Evolutionary conservation across 2,329 filamentous ascomycete genomes (phyloP).

Genomic region (Fonsecaea erecta): DNA sequence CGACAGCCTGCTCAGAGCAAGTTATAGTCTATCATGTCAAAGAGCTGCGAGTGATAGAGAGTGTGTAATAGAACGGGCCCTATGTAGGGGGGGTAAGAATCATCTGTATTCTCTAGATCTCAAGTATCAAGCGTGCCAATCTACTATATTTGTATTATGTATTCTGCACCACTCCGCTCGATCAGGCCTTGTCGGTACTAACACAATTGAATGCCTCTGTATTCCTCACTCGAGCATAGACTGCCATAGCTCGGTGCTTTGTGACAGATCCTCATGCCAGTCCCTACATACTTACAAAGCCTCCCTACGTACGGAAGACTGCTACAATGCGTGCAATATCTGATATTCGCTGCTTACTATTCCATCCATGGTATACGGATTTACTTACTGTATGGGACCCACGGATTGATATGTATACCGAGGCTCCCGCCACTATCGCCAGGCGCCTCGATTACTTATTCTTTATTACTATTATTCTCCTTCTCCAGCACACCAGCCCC

Average conservation of each 20-base stretch:
- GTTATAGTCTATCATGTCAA: slow-evolving; percentile 11
- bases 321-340: not conserved
- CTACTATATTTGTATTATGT: no score
- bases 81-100: not conserved
- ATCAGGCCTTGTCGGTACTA: not conserved
- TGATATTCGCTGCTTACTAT: not conserved
- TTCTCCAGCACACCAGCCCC: not conserved
- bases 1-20: slow-evolving; percentile 30
- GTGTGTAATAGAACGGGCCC: not conserved
- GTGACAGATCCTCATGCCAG: not conserved
- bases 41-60: not conserved
- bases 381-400: not conserved
- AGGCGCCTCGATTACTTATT: not conserved
- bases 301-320: not conserved
- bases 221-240: not conserved
- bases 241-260: not conserved
- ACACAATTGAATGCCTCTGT: not conserved
- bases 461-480: not conserved
- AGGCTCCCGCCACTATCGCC: not conserved
- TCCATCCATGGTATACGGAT: no score
- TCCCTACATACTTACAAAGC: not conserved
- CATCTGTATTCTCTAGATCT: not conserved
- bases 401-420: not conserved
- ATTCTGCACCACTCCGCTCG: not conserved
- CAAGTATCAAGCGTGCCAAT: not conserved